Evolutionary conservation across 306 rosid species (phyloP).

Genomic region (Pterocarpus macrocarpus): DNA sequence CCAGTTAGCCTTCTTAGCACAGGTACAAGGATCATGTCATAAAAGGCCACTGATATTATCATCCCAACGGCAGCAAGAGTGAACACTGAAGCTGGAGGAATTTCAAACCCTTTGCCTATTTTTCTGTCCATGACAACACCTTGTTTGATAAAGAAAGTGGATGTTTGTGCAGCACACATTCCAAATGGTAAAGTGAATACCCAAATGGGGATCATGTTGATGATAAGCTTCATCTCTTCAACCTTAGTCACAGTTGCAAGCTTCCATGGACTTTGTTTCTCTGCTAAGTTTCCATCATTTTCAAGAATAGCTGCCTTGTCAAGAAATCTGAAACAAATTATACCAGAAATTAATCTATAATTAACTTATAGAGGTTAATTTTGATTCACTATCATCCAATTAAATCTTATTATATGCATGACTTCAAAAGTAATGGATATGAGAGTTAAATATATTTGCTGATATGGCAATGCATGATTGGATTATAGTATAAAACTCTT

Average conservation of each 20-base stretch:
- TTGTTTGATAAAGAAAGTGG: constrained; percentile 90
- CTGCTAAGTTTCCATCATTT: constrained; percentile 41
- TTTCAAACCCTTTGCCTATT: constrained; percentile 52
- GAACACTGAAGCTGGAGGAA: constrained; percentile 82
- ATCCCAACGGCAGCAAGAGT: constrained; percentile 71
- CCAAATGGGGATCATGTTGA: constrained; percentile 94
- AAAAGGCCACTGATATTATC: constrained; percentile 72
- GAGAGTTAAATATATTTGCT: too few species aligned
- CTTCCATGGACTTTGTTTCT: constrained; percentile 70
- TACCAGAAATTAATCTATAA: constrained; percentile 18
- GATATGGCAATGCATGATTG: too few species aligned
- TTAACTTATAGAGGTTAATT: neutral
- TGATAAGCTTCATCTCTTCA: constrained; percentile 86
- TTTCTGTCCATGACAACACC: constrained; percentile 61
- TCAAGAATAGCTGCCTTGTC: constrained; percentile 89
- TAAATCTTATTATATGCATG: too few species aligned
- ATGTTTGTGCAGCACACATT: constrained; percentile 68
- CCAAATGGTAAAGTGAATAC: constrained; percentile 77
- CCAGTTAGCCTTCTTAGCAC: constrained; percentile 60
- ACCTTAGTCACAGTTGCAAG: constrained; percentile 79
- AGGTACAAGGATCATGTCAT: constrained; percentile 80
- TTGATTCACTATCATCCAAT: too few species aligned
- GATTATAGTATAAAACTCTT: too few species aligned
- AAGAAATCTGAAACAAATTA: constrained; percentile 67
- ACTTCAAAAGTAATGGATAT: too few species aligned